Evolutionary conservation across 176 grass and related monocot species (phyloP).

Genomic region (Paspalum vaginatum): DNA sequence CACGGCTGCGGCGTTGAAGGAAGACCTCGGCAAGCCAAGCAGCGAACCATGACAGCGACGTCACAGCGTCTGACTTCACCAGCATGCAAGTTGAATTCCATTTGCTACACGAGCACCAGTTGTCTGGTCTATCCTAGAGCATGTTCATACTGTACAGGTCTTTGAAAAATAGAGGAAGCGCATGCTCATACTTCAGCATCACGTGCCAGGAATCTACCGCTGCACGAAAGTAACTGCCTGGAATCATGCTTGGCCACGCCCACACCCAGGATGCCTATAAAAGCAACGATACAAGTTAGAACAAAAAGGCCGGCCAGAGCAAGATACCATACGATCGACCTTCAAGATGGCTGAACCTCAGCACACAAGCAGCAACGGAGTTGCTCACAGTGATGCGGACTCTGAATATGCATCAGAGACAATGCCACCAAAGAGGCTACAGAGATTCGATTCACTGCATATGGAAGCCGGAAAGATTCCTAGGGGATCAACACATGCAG

Average conservation of each 20-base stretch:
- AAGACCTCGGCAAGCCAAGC: conserved; percentile 20
- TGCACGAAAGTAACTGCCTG: conserved; percentile 16
- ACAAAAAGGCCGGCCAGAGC: not conserved
- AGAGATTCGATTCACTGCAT: conserved; percentile 60
- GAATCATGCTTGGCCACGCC: no score
- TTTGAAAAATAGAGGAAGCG: conserved; percentile 3
- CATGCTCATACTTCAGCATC: conserved; percentile 11
- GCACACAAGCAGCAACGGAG: conserved; percentile 28
- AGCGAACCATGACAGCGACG: not conserved
- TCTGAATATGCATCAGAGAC: conserved; percentile 33
- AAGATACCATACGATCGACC: conserved; percentile 26
- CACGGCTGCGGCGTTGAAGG: not conserved
- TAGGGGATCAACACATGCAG: conserved; percentile 27
- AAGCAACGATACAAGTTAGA: conserved; percentile 31
- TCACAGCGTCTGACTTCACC: conserved; percentile 24
- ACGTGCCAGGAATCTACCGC: not conserved
- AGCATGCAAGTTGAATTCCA: conserved; percentile 8
- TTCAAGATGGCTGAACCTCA: conserved; percentile 40
- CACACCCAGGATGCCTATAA: conserved; percentile 29
- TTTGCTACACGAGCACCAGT: conserved; percentile 14
- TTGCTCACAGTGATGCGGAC: conserved; percentile 11
- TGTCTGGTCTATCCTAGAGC: not conserved
- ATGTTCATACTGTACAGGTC: conserved; percentile 25
- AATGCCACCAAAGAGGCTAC: conserved; percentile 33
- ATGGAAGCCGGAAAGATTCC: conserved; percentile 58